A percentile compares a stretch with the other conserved stretches of the same genome.
phyloP scores from a whole-genome alignment of 176 grass and related monocot genomes.

The Oropetium thomaeum region DNA sequence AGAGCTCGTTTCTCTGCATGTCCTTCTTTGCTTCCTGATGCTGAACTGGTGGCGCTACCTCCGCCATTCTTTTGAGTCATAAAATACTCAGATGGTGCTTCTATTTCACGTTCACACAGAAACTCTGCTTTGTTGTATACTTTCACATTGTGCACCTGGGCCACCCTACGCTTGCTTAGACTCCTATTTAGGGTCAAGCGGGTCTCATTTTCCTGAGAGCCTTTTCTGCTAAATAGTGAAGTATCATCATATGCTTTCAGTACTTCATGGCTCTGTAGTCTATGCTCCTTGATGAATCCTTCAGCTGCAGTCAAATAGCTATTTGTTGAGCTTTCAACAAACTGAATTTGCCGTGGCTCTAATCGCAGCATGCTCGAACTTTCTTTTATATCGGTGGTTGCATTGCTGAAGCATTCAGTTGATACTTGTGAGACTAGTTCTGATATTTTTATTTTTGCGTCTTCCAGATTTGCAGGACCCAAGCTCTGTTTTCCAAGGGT shows the following conservation, averaged over 20 bases:
- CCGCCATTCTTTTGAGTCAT: constrained; percentile 39
- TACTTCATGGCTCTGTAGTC: constrained; percentile 35
- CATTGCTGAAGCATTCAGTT: constrained; percentile 65
- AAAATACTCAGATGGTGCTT: constrained; percentile 31
- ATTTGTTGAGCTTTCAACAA: constrained; percentile 58
- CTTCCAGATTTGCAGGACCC: constrained; percentile 60
- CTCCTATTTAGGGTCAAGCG: constrained; percentile 46
- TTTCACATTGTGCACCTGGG: constrained; percentile 30
- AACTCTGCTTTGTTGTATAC: constrained; percentile 37
- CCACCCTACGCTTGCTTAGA: constrained; percentile 37
- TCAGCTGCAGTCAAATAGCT: constrained; percentile 55
- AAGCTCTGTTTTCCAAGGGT: constrained; percentile 75
- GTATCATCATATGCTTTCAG: constrained; percentile 50
- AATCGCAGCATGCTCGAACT: constrained; percentile 48
- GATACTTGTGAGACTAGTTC: constrained; percentile 71
- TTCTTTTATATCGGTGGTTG: constrained; percentile 40
- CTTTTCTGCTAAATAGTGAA: constrained; percentile 41
- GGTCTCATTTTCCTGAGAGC: constrained; percentile 26
- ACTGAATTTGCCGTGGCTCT: constrained; percentile 51
- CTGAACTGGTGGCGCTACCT: constrained; percentile 47
- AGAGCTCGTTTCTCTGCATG: constrained; percentile 38
- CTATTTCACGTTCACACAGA: constrained; percentile 29
- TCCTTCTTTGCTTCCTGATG: constrained; percentile 51
- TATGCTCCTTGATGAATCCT: constrained; percentile 62
- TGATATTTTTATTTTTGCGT: constrained; percentile 76